Base-by-base conservation (phyloP, 371 early-diverging fungal species). In the Mortierella sp. region DNA sequence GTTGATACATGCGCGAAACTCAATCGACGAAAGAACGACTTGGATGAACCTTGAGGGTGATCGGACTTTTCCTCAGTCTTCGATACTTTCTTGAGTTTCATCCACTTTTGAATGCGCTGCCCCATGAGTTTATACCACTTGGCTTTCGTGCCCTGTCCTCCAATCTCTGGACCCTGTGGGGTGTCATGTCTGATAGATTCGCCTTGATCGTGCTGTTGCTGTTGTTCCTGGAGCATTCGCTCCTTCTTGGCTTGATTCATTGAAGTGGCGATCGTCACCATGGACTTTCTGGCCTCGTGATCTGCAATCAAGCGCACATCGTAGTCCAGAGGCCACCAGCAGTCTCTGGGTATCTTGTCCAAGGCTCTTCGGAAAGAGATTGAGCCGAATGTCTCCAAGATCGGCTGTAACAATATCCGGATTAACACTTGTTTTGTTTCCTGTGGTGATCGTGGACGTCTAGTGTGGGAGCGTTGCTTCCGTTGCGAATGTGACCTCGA, bases 301-400 rank as follows among this genome's bases (percentile, higher is more conserved):
- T 73, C 74, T 2, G 54, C 62, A 0, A 50, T 37, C 46, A 50
- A 19, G 5, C 67, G 37, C 13, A 73, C 74, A 44, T 73, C 74
- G 2, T 57, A 56, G 24, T 73, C 74, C 28, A 73, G 24, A 1
- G 73, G 67, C 74, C 74, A 73, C 74, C 74, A 73, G 14, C 67
- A 63, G 24, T 73, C 74, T 40, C 43, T 63, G 0, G 74, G 74
- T 16, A 73, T 52, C 28, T 47, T 57, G 40, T 73, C 67, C 40
- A 73, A 27, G 0, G 74, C 74, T 48, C 59, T 67, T 0, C 74
- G 63, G 1, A 73, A 56, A 1, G 74, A 62, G 13, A 73, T 73
- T 1, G 69, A 45, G 8, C 76, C 69, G 16, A 68, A 51, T 3
- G 37, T 56, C 22, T 76, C 61, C 22, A 76, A 25, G 21, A 76